These are phyloP conservation scores for Russula sp. DNA, from an alignment of 768 basidiomycete genomes.

Conservation along the genomic window DNA sequence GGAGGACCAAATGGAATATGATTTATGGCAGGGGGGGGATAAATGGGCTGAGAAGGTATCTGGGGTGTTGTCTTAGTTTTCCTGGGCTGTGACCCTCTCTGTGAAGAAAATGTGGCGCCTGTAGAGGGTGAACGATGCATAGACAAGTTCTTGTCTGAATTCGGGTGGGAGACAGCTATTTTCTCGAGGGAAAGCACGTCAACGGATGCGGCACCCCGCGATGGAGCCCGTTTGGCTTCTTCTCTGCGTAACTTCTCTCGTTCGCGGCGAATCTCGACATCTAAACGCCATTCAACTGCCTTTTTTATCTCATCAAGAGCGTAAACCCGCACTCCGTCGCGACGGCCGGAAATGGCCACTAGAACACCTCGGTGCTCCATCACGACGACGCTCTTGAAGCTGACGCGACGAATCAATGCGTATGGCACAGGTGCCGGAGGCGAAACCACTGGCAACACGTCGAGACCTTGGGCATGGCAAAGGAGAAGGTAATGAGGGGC, in stretches of 20 bases:
- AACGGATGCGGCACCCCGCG: constrained; percentile 29
- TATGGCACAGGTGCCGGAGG: constrained; percentile 75
- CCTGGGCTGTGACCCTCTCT: constrained; percentile 16
- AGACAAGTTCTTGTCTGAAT: constrained; percentile 16
- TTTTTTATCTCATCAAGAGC: constrained; percentile 83
- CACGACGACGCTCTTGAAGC: constrained; percentile 82
- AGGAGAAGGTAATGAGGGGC: constrained; percentile 76
- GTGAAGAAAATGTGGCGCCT: neutral
- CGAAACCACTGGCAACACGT: constrained; percentile 72
- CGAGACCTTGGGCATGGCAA: constrained; percentile 81
- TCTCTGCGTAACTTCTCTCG: constrained; percentile 66
- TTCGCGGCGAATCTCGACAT: constrained; percentile 70
- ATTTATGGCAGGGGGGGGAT: constrained; percentile 14
- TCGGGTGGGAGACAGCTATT: constrained; percentile 20
- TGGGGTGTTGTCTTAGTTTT: constrained; percentile 24
- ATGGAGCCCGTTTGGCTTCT: constrained; percentile 46
- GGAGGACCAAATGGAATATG: constrained; percentile 44
- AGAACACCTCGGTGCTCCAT: constrained; percentile 90
- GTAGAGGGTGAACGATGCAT: constrained; percentile 16
- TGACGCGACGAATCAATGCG: constrained; percentile 72
- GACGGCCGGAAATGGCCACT: constrained; percentile 82
- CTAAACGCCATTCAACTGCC: constrained; percentile 83
- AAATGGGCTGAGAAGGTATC: constrained; percentile 14
- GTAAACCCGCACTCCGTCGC: constrained; percentile 85
- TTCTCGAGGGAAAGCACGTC: constrained; percentile 27